Percentiles rank a stretch among this genome's conserved stretches.
These are phyloP conservation scores for Lithospermum erythrorhizon DNA, from an alignment of 257 asterid genomes.

Conservation along the genomic window DNA sequence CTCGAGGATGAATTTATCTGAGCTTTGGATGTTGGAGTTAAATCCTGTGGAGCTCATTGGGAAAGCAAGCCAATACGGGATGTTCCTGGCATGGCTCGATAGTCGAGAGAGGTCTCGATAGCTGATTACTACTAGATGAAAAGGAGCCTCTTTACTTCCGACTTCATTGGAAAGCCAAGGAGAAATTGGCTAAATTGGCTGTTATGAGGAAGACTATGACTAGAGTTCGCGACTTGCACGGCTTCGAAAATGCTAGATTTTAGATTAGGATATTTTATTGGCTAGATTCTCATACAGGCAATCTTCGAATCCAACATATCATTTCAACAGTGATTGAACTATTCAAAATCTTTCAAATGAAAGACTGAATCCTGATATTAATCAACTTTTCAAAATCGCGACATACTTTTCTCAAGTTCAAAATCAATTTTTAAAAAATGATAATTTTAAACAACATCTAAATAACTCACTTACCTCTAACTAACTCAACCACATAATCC, in stretches of 20 bases:
- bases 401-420: no score
- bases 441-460: no score
- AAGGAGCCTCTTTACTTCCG: conserved; percentile 92
- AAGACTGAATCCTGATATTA: no score
- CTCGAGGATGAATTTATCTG: conserved; percentile 59
- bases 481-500: no score
- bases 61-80: conserved; percentile 23
- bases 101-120: conserved; percentile 10
- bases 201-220: conserved; percentile 87
- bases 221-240: conserved; percentile 93
- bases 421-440: no score
- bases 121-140: conserved; percentile 18
- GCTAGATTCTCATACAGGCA: no score
- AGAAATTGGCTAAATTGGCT: conserved; percentile 96
- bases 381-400: no score
- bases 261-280: conserved; percentile 16
- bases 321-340: no score
- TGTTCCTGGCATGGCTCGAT: conserved; percentile 21
- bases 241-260: conserved; percentile 96
- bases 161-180: conserved; percentile 98
- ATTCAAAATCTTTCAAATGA: no score
- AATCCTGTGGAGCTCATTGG: conserved; percentile 41
- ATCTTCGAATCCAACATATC: no score
- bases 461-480: no score
- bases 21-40: conserved; percentile 75